Evolutionary conservation across 371 early-diverging fungal species (phyloP), one percentile per base, ranked within the genome.

Genomic region (Amoeboaphelidium occidentale): DNA sequence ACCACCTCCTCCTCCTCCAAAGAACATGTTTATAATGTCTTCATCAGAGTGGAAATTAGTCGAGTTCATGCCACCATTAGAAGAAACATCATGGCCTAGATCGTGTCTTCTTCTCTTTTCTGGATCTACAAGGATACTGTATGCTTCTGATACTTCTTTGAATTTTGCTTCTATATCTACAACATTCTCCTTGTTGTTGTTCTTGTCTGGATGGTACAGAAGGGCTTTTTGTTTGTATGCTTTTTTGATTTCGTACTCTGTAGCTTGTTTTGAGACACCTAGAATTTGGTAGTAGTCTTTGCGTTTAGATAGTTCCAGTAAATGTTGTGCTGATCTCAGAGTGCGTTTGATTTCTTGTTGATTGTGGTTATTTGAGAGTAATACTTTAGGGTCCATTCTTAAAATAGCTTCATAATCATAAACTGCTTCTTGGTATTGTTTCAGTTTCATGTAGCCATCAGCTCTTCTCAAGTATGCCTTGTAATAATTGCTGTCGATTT

Each of bases 191-290:
- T 43, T 53, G 50, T 6, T 53, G 45, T 51, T 64, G 50, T 71
- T 69, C 56, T 74, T 75, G 62, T 82, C 84, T 21, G 89, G 90
- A 58, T 89, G 89, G 60, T 78, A 74, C 62, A 75, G 63, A 43
- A 84, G 59, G 3, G 83, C 84, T 27, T 77, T 63, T 48, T 66
- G 68, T n/a, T 77, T 72, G 55, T 79, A 87, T 2, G 80, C 77
- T 53, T 72, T 76, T 54, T 72, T 75, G 47, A 84, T 76, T 13
- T 80, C 79, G 56, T 21, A 58, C 55, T 2, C 74, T 63, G 26
- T 67, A 59, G 41, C 48, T 2, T 42, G 25, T 20, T 74, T 63
- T 20, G 63, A 59, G 14, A 81, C 51, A 6, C 75, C 82, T 10
- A 88, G 57, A 23, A 84, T 63, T 54, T 77, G 73, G 61, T 85